A percentile compares a stretch with the other conserved stretches of the same genome.
phyloP scores from a whole-genome alignment of 768 basidiomycete genomes.

The Russula griseocarnosa region DNA sequence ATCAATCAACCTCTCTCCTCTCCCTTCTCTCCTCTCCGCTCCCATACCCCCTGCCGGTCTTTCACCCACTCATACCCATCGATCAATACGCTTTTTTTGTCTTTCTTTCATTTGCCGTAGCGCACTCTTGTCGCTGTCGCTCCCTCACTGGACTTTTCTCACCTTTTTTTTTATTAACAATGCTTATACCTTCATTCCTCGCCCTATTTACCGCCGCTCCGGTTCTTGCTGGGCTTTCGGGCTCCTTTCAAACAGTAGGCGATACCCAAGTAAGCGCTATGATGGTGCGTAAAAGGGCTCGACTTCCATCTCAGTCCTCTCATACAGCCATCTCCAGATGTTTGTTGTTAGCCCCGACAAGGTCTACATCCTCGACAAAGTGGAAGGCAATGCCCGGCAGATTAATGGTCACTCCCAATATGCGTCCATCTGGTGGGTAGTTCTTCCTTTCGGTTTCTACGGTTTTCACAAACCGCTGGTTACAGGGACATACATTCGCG shows the following conservation, averaged over 20 bases:
- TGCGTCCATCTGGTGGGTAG: constrained; percentile 60
- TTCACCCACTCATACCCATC: neutral
- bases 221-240: constrained; percentile 29
- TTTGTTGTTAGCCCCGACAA: constrained; percentile 76
- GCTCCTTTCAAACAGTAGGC: constrained; percentile 36
- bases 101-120: neutral
- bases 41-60: neutral
- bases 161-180: neutral
- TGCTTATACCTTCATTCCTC: constrained; percentile 38
- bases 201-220: constrained; percentile 41
- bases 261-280: constrained; percentile 48
- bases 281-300: constrained; percentile 42
- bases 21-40: neutral
- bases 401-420: constrained; percentile 71
- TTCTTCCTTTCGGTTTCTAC: neutral
- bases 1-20: neutral
- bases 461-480: neutral
- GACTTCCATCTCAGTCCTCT: neutral
- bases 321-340: constrained; percentile 46
- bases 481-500: constrained; percentile 60
- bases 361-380: constrained; percentile 92
- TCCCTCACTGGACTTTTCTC: neutral
- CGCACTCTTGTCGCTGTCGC: neutral
- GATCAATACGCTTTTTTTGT: neutral
- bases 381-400: constrained; percentile 65